These are phyloP conservation scores for Phytopythium boreale DNA, from an alignment of 352 stramenopile species.

Conservation along the genomic window DNA sequence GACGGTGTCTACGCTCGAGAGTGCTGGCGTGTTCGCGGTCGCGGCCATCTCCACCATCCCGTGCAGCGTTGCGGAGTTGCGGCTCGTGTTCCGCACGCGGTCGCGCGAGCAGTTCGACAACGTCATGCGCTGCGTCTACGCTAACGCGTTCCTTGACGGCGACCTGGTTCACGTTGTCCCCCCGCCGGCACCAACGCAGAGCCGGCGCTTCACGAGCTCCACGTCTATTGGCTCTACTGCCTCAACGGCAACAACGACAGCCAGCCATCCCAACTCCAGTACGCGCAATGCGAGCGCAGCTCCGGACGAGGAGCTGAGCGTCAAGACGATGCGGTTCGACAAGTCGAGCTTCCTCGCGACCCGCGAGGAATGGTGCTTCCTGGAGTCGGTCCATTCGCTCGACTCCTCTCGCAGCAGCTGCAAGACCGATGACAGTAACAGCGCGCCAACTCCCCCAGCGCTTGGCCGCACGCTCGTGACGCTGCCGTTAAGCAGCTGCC, in stretches of 20 bases:
- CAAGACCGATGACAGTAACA: neutral
- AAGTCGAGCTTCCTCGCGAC: constrained; percentile 30
- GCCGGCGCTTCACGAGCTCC: constrained; percentile 3
- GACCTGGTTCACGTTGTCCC: constrained; percentile 31
- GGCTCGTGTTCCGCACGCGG: constrained; percentile 27
- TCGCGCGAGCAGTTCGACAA: constrained; percentile 26
- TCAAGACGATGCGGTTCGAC: constrained; percentile 39
- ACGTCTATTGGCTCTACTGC: neutral
- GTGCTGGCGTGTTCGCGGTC: constrained; percentile 26
- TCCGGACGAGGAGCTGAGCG: constrained; percentile 15
- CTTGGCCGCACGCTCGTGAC: constrained; percentile 5
- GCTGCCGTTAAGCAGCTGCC: constrained; percentile 4
- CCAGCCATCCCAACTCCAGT: neutral
- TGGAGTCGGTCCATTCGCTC: constrained; percentile 28
- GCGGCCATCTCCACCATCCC: constrained; percentile 27
- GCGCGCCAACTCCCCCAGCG: constrained; percentile 4
- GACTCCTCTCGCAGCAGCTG: neutral
- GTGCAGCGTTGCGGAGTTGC: constrained; percentile 37
- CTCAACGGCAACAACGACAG: neutral
- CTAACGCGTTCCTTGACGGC: constrained; percentile 29
- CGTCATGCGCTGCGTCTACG: constrained; percentile 35
- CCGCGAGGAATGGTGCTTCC: constrained; percentile 39
- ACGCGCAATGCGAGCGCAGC: neutral
- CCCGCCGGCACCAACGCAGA: neutral
- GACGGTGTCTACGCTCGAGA: constrained; percentile 16